phyloP scores from a whole-genome alignment of 345 rosid genomes.

The Moricandia arvensis region DNA sequence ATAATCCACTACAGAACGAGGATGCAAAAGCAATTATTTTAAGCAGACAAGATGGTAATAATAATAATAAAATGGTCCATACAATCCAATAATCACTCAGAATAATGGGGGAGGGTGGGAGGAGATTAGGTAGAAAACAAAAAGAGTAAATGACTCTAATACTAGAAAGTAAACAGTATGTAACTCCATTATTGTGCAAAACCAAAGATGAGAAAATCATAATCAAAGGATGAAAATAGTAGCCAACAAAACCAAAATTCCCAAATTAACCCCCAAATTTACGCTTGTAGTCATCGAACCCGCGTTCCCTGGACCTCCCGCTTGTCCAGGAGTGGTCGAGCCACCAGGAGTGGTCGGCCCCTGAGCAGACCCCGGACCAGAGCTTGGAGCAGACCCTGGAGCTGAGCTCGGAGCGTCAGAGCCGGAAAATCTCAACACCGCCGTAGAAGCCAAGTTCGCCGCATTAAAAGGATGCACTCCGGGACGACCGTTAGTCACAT shows the following conservation, averaged over 20 bases:
- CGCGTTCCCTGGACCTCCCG: constrained; percentile 24
- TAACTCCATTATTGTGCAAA: constrained; percentile 24
- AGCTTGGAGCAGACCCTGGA: neutral
- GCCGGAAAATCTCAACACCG: constrained; percentile 15
- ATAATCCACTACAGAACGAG: neutral
- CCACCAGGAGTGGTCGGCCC: constrained; percentile 13
- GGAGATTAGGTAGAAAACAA: neutral
- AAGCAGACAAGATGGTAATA: constrained; percentile 3
- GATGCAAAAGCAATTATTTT: neutral
- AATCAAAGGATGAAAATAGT: constrained; percentile 12
- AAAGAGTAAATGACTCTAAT: constrained; percentile 14
- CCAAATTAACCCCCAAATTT: constrained; percentile 34
- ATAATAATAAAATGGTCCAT: constrained; percentile 23
- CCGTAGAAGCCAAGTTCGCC: constrained; percentile 37
- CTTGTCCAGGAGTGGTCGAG: constrained; percentile 11
- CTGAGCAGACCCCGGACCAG: constrained; percentile 13
- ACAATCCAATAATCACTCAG: constrained; percentile 22
- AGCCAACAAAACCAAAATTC: constrained; percentile 26
- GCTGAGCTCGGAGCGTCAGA: neutral
- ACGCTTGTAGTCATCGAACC: constrained; percentile 8
- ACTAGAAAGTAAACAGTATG: constrained; percentile 1
- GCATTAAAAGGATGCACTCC: constrained; percentile 27
- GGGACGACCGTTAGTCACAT: constrained; percentile 38
- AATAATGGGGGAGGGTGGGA: neutral
- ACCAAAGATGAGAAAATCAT: neutral